Conservation (phyloP, 176 grass and related monocot species). For the Oropetium thomaeum region DNA sequence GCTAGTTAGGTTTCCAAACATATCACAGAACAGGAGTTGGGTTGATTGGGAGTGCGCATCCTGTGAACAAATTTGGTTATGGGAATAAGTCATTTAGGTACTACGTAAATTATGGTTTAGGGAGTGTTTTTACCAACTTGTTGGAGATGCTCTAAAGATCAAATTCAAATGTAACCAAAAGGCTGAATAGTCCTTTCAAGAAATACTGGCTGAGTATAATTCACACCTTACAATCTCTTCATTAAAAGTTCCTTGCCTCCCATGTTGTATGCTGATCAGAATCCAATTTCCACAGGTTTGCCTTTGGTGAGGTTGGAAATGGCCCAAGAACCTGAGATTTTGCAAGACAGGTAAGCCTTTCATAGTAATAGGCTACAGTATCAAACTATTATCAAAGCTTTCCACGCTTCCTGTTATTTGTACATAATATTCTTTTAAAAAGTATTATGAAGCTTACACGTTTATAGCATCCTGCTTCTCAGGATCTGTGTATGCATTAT, state of each 20-base stretch:
- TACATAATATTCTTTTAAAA: conserved; percentile 15
- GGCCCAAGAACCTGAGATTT: conserved; percentile 78
- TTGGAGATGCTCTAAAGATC: background rate
- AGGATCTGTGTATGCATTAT: conserved; percentile 90
- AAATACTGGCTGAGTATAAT: conserved; percentile 21
- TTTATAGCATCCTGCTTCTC: conserved; percentile 99
- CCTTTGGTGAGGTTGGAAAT: conserved; percentile 92
- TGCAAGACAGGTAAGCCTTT: conserved; percentile 1
- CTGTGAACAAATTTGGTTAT: no score
- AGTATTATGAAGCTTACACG: conserved; percentile 59
- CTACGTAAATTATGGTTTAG: no score
- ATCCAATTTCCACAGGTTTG: conserved; percentile 90
- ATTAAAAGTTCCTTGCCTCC: conserved; percentile 60
- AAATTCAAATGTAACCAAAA: conserved; percentile 12
- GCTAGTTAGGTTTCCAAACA: no score
- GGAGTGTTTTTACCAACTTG: no score
- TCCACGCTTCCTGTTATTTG: conserved; percentile 12
- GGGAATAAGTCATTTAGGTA: no score
- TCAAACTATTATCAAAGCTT: conserved; percentile 13
- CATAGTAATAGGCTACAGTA: conserved; percentile 6
- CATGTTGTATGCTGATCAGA: conserved; percentile 92
- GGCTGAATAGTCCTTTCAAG: background rate
- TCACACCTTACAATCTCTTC: conserved; percentile 61
- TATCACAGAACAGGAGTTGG: no score
- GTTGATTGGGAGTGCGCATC: no score